Percentiles rank a stretch among this genome's conserved stretches.
These are phyloP conservation scores for Rhizopus sp. DNA, from an alignment of 371 early-diverging fungal genomes.

Conservation along the genomic window DNA sequence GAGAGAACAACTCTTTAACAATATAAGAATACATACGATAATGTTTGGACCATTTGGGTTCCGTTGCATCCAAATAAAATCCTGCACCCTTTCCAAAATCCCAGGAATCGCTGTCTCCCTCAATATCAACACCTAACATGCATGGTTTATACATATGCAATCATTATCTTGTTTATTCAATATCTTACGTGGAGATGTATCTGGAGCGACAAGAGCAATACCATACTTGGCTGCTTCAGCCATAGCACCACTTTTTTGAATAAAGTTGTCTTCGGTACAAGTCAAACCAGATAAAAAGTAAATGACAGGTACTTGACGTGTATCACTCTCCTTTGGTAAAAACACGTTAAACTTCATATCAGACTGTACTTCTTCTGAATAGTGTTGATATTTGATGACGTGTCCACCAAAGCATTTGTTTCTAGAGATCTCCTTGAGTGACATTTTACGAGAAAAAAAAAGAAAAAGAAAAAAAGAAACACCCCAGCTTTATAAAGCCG, in stretches of 20 bases:
- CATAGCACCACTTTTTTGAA: conserved; percentile 82
- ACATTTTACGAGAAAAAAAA: conserved; percentile 12
- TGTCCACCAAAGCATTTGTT: conserved; percentile 70
- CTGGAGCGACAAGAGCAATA: conserved; percentile 79
- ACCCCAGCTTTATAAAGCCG: too few species aligned
- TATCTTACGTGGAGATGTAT: conserved; percentile 81
- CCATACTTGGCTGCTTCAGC: conserved; percentile 66
- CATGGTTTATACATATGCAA: conserved; percentile 19
- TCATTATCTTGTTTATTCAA: background rate
- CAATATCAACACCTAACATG: conserved; percentile 36
- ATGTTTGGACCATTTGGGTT: conserved; percentile 69
- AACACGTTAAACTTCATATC: conserved; percentile 82
- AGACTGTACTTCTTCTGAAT: conserved; percentile 61
- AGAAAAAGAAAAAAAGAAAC: background rate
- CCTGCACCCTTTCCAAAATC: conserved; percentile 71
- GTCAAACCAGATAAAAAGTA: conserved; percentile 78
- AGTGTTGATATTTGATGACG: conserved; percentile 73
- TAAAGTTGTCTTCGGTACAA: conserved; percentile 85
- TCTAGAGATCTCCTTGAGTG: conserved; percentile 29
- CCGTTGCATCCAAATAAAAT: conserved; percentile 83
- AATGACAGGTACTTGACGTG: conserved; percentile 62
- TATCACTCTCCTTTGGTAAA: conserved; percentile 59
- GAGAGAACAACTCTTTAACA: conserved; percentile 66
- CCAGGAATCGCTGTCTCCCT: conserved; percentile 55
- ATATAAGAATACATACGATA: conserved; percentile 90